Conservation (phyloP, 768 basidiomycete genomes). For the Pulveroboletus ravenelii region DNA sequence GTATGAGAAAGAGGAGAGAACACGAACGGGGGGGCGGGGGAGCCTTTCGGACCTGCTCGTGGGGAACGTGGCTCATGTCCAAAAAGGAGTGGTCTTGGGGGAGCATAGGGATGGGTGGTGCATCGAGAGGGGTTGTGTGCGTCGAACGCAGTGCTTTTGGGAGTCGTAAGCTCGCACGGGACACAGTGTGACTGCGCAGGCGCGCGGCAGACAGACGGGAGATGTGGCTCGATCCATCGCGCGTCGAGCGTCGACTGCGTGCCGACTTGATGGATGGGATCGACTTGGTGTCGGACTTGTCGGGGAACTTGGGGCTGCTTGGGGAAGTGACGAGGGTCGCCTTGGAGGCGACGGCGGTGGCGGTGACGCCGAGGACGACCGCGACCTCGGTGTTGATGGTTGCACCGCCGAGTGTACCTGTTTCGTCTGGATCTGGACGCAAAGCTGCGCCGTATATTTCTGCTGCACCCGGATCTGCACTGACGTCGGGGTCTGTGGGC, state of each 20-base stretch:
- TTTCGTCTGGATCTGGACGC: constrained; percentile 23
- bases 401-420: constrained; percentile 19
- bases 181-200: constrained; percentile 56
- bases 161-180: constrained; percentile 63
- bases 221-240: constrained; percentile 29
- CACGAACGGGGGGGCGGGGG: constrained; percentile 16
- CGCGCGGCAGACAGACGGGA: constrained; percentile 60
- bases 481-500: background rate
- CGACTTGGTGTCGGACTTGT: constrained; percentile 21
- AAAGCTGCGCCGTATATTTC: constrained; percentile 5
- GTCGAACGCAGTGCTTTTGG: constrained; percentile 36
- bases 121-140: constrained; percentile 28
- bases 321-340: constrained; percentile 29
- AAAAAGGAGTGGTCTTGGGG: constrained; percentile 31
- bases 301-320: background rate
- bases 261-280: constrained; percentile 23
- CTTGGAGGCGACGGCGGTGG: constrained; percentile 34
- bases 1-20: background rate
- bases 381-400: constrained; percentile 26
- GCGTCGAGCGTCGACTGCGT: constrained; percentile 22
- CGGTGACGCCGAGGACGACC: constrained; percentile 36
- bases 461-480: constrained; percentile 2
- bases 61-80: constrained; percentile 30
- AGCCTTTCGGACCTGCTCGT: constrained; percentile 28
- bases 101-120: constrained; percentile 30